phyloP scores from a whole-genome alignment of 352 stramenopile species.

The Globisporangium acanthophoron region DNA sequence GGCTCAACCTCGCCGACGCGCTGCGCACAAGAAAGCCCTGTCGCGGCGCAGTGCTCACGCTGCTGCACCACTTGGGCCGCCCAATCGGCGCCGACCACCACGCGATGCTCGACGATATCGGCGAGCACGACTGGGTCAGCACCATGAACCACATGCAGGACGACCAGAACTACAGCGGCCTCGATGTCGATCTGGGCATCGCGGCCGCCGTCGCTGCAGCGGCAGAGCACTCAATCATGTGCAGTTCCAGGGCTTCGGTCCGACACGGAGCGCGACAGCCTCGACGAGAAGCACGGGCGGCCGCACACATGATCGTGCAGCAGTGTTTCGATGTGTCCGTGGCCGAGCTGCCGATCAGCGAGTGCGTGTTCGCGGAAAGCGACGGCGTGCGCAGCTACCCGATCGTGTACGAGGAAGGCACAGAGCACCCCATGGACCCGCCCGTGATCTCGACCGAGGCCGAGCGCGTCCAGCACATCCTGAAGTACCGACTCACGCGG shows the following conservation, averaged over 20 bases:
- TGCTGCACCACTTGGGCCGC: slow-evolving; percentile 29
- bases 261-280: neutral
- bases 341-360: slow-evolving; percentile 25
- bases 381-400: slow-evolving; percentile 36
- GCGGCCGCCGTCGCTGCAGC: no score
- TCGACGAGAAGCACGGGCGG: slow-evolving; percentile 10
- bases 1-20: slow-evolving; percentile 36
- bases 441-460: slow-evolving; percentile 24
- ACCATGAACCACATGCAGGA: slow-evolving; percentile 16
- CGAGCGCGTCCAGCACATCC: slow-evolving; percentile 17
- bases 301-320: slow-evolving; percentile 45
- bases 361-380: slow-evolving; percentile 41
- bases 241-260: no score
- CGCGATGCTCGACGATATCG: slow-evolving; percentile 26
- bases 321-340: slow-evolving; percentile 56
- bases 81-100: slow-evolving; percentile 16
- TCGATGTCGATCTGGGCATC: slow-evolving; percentile 9
- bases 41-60: slow-evolving; percentile 24
- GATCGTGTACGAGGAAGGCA: slow-evolving; percentile 38
- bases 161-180: slow-evolving; percentile 6
- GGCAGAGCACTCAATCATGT: no score
- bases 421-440: slow-evolving; percentile 17
- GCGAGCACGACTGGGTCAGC: slow-evolving; percentile 27
- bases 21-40: slow-evolving; percentile 25
- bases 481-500: slow-evolving; percentile 15